Base-by-base conservation (phyloP, 225 moss, liverwort and hornwort genomes). In the Takakia lepidozioides region DNA sequence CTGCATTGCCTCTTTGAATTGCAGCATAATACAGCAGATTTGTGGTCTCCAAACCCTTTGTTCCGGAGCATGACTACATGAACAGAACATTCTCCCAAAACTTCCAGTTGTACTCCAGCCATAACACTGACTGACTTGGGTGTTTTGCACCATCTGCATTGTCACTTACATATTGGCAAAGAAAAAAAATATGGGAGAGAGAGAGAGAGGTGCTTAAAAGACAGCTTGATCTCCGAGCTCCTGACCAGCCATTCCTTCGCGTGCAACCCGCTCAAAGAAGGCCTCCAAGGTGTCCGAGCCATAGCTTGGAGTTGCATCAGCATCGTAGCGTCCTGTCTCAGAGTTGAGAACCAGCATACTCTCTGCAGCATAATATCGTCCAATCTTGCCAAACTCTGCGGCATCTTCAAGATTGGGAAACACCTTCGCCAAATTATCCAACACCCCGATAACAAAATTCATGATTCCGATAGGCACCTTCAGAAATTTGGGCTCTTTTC, bases 201-300 rank as follows among this genome's bases (percentile, higher is more conserved):
- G 32, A 32, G 32, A 7, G 11, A 32, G 8, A 32, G 11, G 8
- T 32, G 6, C 42, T 59, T 48, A 86, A 57, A 98, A 98, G 29
- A 95, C 87, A 54, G 90, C 95, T 71, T 95, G 95, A 66, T 95
- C 95, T 11, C 95, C 95, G 43, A 98, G 90, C 75, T 98, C 95
- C 65, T 98, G 95, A 2, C 95, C 95, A 14, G 60, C 81, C 95
- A 98, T 98, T 25, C 95, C 95, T 18, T 98, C 87, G 34, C 69
- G 70, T 20, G 82, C 73, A 35, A 83, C 91, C 47, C 66, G 79
- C 43, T 77, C 65, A 29, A 98, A 98, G 66, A 98, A 98, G 17
- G 73, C 84, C 71, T 98, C 95, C 32, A 98, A 57, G 16, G 90
- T 87, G 32, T 98, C 95, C 10, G 28, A 69, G 0, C 95, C 95